Base-by-base conservation (phyloP, 1,284 basidiomycete genomes). In the Tilletiopsis washingtonensis region DNA sequence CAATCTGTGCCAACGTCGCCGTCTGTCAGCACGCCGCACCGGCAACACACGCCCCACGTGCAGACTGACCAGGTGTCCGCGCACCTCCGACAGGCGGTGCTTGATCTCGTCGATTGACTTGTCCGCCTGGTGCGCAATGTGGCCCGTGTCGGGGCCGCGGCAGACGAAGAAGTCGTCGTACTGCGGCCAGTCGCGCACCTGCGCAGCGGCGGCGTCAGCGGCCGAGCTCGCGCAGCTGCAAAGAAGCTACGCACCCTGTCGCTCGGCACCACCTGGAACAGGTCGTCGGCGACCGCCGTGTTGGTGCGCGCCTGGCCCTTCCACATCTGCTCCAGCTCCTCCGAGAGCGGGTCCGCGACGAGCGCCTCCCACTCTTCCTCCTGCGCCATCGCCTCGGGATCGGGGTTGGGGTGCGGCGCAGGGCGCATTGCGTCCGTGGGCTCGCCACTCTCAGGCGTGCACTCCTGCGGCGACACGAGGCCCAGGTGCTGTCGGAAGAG, bases 231-330 rank as follows among this genome's bases (percentile, higher is more conserved):
- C n/a, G n/a, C n/a, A n/a, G 86, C 84, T 4, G 85, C 82, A 6
- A 83, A 78, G 65, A 85, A 86, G 49, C 74, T 76, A 60, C 82
- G 78, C 47, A 91, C 84, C 24, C 84, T 75, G 72, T 91, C 86
- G 20, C 82, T 84, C 0, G 91, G 90, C 5, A 91, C 81, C 45
- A 84, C 81, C 37, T 81, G 79, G 79, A 91, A 91, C 2, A 91
- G 73, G 70, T 90, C 85, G 3, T 82, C 82, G 65, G 86, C 91
- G 51, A 87, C 78, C 64, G 84, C 83, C 44, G 88, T 78, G 74
- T 94, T 93, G 72, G 74, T 80, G 55, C 79, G 78, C 15, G 87
- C 91, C 0, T 86, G 91, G 36, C 77, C 77, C 45, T 78, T 80
- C 83, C 85, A 85, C 36, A 57, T 38, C 12, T 29, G 17, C 40